These are phyloP conservation scores for Candida boleticola DNA, from an alignment of 805 yeast species.

Conservation along the genomic window DNA sequence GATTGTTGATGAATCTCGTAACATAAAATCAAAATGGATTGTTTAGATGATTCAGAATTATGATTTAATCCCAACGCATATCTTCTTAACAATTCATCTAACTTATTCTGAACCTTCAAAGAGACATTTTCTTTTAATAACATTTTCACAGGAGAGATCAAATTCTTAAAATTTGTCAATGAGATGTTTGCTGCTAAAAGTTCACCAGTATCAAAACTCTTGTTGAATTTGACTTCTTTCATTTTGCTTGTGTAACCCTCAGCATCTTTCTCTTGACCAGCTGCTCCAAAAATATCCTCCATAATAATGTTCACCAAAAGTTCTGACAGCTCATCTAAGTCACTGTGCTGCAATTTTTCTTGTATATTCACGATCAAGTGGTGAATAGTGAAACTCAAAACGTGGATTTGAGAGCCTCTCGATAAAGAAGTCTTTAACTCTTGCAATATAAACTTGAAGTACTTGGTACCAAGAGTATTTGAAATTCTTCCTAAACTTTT, in stretches of 20 bases:
- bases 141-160: slow-evolving; percentile 68
- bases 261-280: slow-evolving; percentile 92
- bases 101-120: slow-evolving; percentile 64
- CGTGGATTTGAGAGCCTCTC: slow-evolving; percentile 91
- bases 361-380: slow-evolving; percentile 57
- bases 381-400: slow-evolving; percentile 85
- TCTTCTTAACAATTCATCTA: slow-evolving; percentile 76
- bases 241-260: slow-evolving; percentile 84
- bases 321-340: slow-evolving; percentile 64
- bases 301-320: slow-evolving; percentile 69
- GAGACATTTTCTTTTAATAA: slow-evolving; percentile 62
- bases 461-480: slow-evolving; percentile 64
- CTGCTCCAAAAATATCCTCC: slow-evolving; percentile 91
- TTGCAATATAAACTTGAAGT: slow-evolving; percentile 68
- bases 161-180: slow-evolving; percentile 50
- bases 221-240: slow-evolving; percentile 87
- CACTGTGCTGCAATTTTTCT: slow-evolving; percentile 57
- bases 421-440: slow-evolving; percentile 78
- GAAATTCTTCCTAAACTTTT: slow-evolving; percentile 68
- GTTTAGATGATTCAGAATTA: slow-evolving; percentile 57
- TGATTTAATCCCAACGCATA: slow-evolving; percentile 75
- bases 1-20: slow-evolving; percentile 68
- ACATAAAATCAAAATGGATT: slow-evolving; percentile 66
- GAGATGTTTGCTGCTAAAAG: slow-evolving; percentile 64
- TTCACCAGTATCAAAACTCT: slow-evolving; percentile 86